phyloP scores from a whole-genome alignment of 1,284 basidiomycete genomes.

The Moesziomyces antarcticus region DNA sequence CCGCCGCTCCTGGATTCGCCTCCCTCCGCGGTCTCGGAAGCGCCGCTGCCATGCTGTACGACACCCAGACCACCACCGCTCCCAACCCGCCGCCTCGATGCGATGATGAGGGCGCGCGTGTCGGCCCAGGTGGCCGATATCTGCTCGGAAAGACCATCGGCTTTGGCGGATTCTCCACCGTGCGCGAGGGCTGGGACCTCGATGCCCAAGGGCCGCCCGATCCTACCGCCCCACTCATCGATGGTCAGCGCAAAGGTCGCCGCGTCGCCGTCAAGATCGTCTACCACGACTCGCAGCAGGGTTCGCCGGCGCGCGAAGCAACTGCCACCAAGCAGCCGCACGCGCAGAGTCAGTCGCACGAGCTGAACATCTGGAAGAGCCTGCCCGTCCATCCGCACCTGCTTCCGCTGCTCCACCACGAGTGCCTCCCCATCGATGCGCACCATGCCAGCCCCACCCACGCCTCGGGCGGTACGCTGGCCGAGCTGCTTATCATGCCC shows the following conservation, averaged over 20 bases:
- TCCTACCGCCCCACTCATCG: constrained; percentile 25
- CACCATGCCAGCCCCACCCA: not conserved
- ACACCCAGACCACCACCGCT: constrained; percentile 17
- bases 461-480: constrained; percentile 2
- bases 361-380: constrained; percentile 55
- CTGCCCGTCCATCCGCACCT: constrained; percentile 53
- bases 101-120: constrained; percentile 53
- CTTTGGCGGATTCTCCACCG: constrained; percentile 86
- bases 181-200: constrained; percentile 73
- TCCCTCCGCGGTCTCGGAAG: constrained; percentile 42
- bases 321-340: constrained; percentile 5
- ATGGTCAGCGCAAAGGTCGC: constrained; percentile 31
- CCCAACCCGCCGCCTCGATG: constrained; percentile 24
- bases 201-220: constrained; percentile 25
- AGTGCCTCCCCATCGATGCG: constrained; percentile 28
- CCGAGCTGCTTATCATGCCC: constrained; percentile 59
- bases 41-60: constrained; percentile 41
- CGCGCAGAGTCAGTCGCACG: constrained; percentile 23
- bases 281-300: constrained; percentile 25
- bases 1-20: constrained; percentile 23
- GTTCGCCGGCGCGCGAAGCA: constrained; percentile 3
- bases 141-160: constrained; percentile 82
- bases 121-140: constrained; percentile 71
- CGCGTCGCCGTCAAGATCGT: constrained; percentile 59
- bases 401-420: constrained; percentile 56